Conservation (phyloP, 2,329 filamentous ascomycete species). For the Fragosphaeria purpurea region DNA sequence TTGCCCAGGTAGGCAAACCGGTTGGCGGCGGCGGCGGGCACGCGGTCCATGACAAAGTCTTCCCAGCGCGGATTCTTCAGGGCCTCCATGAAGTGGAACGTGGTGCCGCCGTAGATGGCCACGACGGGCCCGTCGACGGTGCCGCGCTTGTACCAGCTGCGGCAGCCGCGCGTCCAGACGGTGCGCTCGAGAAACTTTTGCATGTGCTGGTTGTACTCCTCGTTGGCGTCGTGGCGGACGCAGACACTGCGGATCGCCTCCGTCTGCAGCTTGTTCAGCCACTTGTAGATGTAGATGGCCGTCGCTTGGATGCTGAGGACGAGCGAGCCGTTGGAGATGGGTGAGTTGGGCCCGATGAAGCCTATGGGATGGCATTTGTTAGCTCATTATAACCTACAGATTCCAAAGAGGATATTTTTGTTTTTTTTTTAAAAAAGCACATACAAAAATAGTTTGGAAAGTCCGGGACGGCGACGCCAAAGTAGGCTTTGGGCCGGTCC, state of each 20-base stretch:
- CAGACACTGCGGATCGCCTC: conserved; percentile 19
- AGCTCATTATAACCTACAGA: too few relatives aligned
- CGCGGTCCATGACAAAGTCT: conserved; percentile 16
- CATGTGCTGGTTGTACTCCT: conserved; percentile 18
- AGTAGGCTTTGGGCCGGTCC: conserved; percentile 1
- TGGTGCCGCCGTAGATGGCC: conserved; percentile 11
- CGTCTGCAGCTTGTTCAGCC: conserved; percentile 16
- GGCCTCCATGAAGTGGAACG: conserved; percentile 15
- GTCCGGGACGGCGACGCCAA: conserved; percentile 3
- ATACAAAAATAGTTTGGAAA: conserved; percentile 8
- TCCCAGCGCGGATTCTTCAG: conserved; percentile 19
- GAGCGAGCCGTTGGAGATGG: conserved; percentile 5
- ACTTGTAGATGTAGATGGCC: conserved; percentile 7
- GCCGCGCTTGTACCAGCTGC: conserved; percentile 19
- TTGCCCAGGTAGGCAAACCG: conserved; percentile 10
- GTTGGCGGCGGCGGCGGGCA: conserved; percentile 9
- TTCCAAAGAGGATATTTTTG: too few relatives aligned
- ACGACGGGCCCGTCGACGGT: conserved; percentile 13
- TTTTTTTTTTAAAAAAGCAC: not conserved
- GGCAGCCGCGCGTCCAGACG: conserved; percentile 20
- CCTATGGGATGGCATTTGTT: too few relatives aligned
- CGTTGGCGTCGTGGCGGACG: conserved; percentile 15
- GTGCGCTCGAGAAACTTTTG: conserved; percentile 21
- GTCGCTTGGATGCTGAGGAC: conserved; percentile 6
- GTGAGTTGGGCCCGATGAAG: conserved; percentile 7